Conservation (phyloP, 208 protist species). For the Strigomonas culicis region DNA sequence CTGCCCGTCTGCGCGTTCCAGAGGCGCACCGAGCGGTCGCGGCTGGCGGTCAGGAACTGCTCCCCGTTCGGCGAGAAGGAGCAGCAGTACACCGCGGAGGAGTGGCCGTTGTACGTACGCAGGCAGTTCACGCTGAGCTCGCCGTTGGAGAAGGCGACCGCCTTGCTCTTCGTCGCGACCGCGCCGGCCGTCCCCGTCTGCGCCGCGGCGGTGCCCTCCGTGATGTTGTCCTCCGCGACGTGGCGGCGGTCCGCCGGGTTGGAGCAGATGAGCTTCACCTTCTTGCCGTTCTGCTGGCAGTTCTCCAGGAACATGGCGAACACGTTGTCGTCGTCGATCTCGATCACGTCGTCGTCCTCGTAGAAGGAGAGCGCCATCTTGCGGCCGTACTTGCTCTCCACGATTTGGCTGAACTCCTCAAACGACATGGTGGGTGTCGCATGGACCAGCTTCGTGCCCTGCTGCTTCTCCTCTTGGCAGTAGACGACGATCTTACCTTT, state of each 20-base stretch:
- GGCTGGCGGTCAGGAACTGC: slow-evolving; percentile 69
- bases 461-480: slow-evolving; percentile 63
- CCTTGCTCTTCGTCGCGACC: slow-evolving; percentile 14
- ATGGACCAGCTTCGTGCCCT: slow-evolving; percentile 62
- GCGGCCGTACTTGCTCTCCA: slow-evolving; percentile 79
- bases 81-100: slow-evolving; percentile 80
- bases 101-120: slow-evolving; percentile 57
- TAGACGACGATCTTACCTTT: slow-evolving; percentile 70
- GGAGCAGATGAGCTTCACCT: slow-evolving; percentile 72
- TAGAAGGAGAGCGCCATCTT: slow-evolving; percentile 72
- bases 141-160: slow-evolving; percentile 56
- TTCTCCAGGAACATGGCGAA: slow-evolving; percentile 84
- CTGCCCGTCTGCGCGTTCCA: slow-evolving; percentile 61
- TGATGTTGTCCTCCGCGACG: slow-evolving; percentile 43
- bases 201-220: slow-evolving; percentile 18
- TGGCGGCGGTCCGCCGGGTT: slow-evolving; percentile 22
- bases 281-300: slow-evolving; percentile 45
- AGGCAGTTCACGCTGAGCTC: slow-evolving; percentile 48
- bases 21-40: slow-evolving; percentile 75
- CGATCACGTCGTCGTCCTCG: slow-evolving; percentile 75
- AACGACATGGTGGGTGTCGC: slow-evolving; percentile 61
- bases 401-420: slow-evolving; percentile 55
- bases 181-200: neutral
- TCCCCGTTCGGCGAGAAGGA: slow-evolving; percentile 73
- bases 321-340: slow-evolving; percentile 84